Percentiles rank a stretch among this genome's conserved stretches.
Evolutionary conservation across 1,139 yeast genomes (phyloP).

Genomic region (Pichia terricola): DNA sequence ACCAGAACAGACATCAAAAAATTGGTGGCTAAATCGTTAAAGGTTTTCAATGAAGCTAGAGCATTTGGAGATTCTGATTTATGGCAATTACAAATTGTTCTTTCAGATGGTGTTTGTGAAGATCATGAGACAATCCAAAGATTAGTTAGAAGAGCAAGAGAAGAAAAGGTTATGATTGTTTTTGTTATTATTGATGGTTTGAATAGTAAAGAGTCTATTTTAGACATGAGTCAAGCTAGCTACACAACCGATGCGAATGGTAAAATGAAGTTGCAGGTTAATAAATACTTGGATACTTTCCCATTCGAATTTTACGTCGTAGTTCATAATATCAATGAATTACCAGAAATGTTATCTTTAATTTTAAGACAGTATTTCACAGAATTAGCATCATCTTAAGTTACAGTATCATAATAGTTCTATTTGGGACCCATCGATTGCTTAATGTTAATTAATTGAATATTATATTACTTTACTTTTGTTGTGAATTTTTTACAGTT

Average conservation of each 20-base stretch:
- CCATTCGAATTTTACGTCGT: slow-evolving; percentile 96
- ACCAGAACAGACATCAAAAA: slow-evolving; percentile 74
- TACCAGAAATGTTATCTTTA: slow-evolving; percentile 85
- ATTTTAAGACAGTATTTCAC: slow-evolving; percentile 88
- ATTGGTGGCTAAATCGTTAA: slow-evolving; percentile 63
- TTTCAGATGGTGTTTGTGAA: slow-evolving; percentile 96
- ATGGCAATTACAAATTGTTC: slow-evolving; percentile 89
- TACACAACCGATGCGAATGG: slow-evolving; percentile 69
- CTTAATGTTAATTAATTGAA: neutral
- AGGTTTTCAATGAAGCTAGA: slow-evolving; percentile 65
- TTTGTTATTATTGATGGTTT: slow-evolving; percentile 92
- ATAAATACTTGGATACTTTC: slow-evolving; percentile 81
- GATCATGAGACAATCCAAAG: slow-evolving; percentile 77
- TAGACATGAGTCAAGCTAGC: slow-evolving; percentile 91
- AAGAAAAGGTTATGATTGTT: slow-evolving; percentile 87
- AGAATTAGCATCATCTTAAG: slow-evolving; percentile 38
- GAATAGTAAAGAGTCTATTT: slow-evolving; percentile 71
- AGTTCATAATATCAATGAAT: slow-evolving; percentile 77
- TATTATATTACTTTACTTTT: slow-evolving; percentile 5
- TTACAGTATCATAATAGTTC: neutral
- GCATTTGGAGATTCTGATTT: slow-evolving; percentile 46
- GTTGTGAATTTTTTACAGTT: neutral
- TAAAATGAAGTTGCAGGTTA: slow-evolving; percentile 62
- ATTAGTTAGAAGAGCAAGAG: slow-evolving; percentile 85
- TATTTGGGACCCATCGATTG: neutral